Evolutionary conservation across 2,329 filamentous ascomycete genomes (phyloP).

Genomic region (Magnaporthiopsis incrustans): DNA sequence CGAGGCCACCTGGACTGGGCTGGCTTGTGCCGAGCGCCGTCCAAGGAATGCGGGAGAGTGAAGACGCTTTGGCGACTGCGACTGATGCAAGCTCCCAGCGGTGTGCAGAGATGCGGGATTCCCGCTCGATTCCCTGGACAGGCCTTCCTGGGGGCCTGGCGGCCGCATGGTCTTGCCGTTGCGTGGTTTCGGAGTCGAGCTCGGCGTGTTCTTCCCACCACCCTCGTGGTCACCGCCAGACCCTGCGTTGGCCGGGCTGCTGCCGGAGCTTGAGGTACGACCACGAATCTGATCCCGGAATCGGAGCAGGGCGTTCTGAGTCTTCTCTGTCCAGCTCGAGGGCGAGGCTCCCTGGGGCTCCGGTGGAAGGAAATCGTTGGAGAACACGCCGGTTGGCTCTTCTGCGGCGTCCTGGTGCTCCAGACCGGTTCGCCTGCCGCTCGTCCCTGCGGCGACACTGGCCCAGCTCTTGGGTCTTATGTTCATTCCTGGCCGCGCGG

Average conservation of each 20-base stretch:
- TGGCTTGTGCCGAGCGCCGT: constrained; percentile 24
- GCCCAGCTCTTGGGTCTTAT: constrained; percentile 12
- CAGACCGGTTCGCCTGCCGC: neutral
- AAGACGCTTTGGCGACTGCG: neutral
- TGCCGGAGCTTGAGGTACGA: neutral
- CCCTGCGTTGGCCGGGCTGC: neutral
- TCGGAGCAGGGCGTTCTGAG: neutral
- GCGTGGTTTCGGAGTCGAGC: neutral
- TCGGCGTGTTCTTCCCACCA: neutral
- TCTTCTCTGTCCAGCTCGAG: constrained; percentile 21
- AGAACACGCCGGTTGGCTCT: constrained; percentile 17
- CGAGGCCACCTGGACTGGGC: constrained; percentile 18
- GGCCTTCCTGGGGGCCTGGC: too few relatives aligned
- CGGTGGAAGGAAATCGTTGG: constrained; percentile 17
- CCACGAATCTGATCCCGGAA: constrained; percentile 1
- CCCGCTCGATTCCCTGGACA: neutral
- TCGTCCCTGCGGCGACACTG: constrained; percentile 14
- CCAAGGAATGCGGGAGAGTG: constrained; percentile 18
- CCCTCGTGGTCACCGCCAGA: neutral
- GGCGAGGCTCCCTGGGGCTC: constrained; percentile 18
- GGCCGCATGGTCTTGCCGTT: neutral
- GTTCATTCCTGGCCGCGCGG: neutral
- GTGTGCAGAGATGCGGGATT: neutral
- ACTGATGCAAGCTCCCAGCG: neutral
- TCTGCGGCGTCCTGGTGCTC: neutral